Percentiles rank a stretch among this genome's conserved stretches.
Evolutionary conservation across 495 filamentous ascomycete genomes (phyloP).

Genomic region (Trichoderma reesei): DNA sequence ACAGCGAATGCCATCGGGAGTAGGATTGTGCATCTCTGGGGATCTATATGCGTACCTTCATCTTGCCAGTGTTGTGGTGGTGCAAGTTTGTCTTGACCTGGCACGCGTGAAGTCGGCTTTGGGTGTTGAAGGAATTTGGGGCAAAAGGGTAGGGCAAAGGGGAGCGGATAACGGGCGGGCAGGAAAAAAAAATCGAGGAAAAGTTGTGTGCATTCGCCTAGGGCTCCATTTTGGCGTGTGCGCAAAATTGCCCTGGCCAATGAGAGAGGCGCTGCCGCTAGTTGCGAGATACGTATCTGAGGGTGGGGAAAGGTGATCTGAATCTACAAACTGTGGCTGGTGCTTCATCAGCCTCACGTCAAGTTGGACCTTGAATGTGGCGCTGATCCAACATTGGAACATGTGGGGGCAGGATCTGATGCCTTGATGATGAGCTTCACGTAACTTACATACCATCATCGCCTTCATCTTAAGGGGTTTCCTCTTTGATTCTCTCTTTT

Average conservation of each 20-base stretch:
- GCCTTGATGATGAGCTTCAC: neutral
- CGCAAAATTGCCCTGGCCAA: neutral
- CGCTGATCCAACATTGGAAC: neutral
- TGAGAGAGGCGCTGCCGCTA: neutral
- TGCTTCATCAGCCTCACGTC: neutral
- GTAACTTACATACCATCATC: neutral
- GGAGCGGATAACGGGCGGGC: neutral
- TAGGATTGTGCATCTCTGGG: too few relatives aligned
- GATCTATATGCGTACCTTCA: conserved; percentile 12
- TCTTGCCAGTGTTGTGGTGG: conserved; percentile 12
- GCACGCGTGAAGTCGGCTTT: conserved; percentile 11
- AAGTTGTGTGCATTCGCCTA: neutral
- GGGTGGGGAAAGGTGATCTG: neutral
- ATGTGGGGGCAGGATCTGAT: neutral
- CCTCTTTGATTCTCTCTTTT: neutral
- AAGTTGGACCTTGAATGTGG: neutral
- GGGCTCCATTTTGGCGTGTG: conserved; percentile 4
- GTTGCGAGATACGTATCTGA: neutral
- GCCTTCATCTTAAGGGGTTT: neutral
- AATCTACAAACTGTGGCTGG: neutral
- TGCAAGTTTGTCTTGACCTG: conserved; percentile 10
- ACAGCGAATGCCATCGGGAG: too few relatives aligned
- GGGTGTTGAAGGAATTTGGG: conserved; percentile 3
- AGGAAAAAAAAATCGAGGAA: conserved; percentile 1
- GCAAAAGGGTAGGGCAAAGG: neutral